A percentile compares a stretch with the other conserved stretches of the same genome.
phyloP scores from a whole-genome alignment of 23 red algal genomes.

The Gracilariopsis chorda region DNA sequence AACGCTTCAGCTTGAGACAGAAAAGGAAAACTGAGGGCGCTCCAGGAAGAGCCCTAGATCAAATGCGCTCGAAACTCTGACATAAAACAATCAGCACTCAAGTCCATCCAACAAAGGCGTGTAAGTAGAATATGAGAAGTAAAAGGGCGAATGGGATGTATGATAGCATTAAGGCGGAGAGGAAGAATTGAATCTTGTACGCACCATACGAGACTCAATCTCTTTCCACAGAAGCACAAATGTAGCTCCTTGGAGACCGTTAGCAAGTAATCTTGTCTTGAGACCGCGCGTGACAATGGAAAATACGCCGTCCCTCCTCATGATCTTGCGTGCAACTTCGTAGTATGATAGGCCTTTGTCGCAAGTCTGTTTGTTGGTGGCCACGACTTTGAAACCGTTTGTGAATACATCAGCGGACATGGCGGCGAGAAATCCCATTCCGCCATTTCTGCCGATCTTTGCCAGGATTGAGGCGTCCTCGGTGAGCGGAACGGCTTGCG shows the following conservation, averaged over 20 bases:
- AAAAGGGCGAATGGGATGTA: no score
- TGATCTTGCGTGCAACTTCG: constrained; percentile 33
- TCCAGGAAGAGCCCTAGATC: no score
- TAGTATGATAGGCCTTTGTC: constrained; percentile 22
- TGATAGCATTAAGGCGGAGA: neutral
- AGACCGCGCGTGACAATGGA: constrained; percentile 55
- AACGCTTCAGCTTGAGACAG: no score
- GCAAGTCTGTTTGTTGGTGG: constrained; percentile 58
- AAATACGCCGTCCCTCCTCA: constrained; percentile 32
- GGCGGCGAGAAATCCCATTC: constrained; percentile 49
- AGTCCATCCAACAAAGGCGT: no score
- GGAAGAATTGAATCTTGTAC: constrained; percentile 3
- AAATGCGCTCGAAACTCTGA: no score
- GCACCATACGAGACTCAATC: constrained; percentile 40
- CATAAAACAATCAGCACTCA: no score
- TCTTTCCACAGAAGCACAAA: constrained; percentile 73
- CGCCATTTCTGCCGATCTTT: constrained; percentile 37
- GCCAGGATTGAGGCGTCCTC: constrained; percentile 16
- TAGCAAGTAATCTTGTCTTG: constrained; percentile 43
- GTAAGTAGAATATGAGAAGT: no score
- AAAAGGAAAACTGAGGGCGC: no score
- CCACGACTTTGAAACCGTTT: constrained; percentile 58
- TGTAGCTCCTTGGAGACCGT: constrained; percentile 50
- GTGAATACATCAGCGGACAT: constrained; percentile 44
- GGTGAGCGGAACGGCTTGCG: constrained; percentile 24